A percentile compares a stretch with the other conserved stretches of the same genome.
Conservation (phyloP, 2,329 filamentous ascomycete genomes). For the Chaetomiaceae sp. region DNA sequence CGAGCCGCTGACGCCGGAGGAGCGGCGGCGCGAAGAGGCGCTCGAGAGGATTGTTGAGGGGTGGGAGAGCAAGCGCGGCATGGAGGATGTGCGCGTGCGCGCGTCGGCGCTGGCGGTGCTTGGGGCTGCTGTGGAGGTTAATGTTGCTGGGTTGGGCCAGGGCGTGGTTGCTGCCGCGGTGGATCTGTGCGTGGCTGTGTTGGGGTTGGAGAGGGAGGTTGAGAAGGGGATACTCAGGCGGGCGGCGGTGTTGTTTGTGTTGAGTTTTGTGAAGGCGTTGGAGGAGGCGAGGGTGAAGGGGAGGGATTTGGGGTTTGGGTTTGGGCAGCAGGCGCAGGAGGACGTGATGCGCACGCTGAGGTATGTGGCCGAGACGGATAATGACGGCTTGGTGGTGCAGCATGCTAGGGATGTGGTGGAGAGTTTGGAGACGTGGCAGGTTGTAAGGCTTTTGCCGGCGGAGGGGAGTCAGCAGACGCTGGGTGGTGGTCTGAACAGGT, state of each 20-base stretch:
- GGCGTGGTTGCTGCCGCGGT: constrained; percentile 50
- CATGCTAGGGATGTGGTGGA: constrained; percentile 65
- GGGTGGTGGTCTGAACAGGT: constrained; percentile 23
- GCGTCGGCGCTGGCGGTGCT: constrained; percentile 65
- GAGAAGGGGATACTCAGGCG: constrained; percentile 62
- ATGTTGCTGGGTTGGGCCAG: constrained; percentile 51
- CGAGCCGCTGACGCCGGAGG: constrained; percentile 42
- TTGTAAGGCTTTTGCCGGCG: constrained; percentile 35
- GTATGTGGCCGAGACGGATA: constrained; percentile 62
- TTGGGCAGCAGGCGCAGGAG: constrained; percentile 49
- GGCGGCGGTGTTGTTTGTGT: constrained; percentile 59
- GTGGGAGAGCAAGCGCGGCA: constrained; percentile 62
- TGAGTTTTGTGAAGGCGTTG: constrained; percentile 57
- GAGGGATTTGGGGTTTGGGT: constrained; percentile 48
- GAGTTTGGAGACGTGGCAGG: constrained; percentile 57
- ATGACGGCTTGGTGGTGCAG: constrained; percentile 61
- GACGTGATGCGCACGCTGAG: constrained; percentile 58
- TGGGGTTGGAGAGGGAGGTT: constrained; percentile 56
- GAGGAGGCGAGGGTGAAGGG: constrained; percentile 47
- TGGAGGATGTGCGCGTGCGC: constrained; percentile 66
- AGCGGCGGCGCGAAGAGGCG: constrained; percentile 44
- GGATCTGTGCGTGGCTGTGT: constrained; percentile 58
- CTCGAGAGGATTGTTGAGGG: constrained; percentile 57
- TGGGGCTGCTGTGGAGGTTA: constrained; percentile 54
- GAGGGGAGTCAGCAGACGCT: constrained; percentile 1